Conservation (phyloP, 2,329 filamentous ascomycete species). For the Colletotrichum orbiculare region DNA sequence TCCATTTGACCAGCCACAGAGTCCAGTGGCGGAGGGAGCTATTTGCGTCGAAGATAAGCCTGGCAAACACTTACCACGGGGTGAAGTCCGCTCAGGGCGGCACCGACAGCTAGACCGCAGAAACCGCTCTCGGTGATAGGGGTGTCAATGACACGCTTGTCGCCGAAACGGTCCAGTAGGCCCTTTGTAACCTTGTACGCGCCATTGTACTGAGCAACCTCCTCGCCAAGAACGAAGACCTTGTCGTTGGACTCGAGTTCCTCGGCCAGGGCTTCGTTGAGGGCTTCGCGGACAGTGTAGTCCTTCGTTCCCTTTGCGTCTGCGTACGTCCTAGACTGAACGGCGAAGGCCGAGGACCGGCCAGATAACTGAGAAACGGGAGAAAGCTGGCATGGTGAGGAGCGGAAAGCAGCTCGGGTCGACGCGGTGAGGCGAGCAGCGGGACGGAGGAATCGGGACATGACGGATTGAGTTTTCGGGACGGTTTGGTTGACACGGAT, state of each 20-base stretch:
- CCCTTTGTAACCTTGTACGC: conserved; percentile 99
- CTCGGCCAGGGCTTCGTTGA: conserved; percentile 98
- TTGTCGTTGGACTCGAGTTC: conserved; percentile 95
- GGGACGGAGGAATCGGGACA: conserved; percentile 65
- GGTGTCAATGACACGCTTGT: conserved; percentile 96
- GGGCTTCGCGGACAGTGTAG: conserved; percentile 94
- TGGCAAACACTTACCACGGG: conserved; percentile 77
- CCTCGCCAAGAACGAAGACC: conserved; percentile 96
- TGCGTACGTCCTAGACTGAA: conserved; percentile 67
- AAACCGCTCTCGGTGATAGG: conserved; percentile 99
- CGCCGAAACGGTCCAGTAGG: conserved; percentile 94
- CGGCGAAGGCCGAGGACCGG: conserved; percentile 49
- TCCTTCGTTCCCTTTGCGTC: conserved; percentile 78
- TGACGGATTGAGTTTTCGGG: conserved; percentile 41
- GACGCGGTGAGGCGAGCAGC: conserved; percentile 60
- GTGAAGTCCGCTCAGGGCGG: conserved; percentile 92
- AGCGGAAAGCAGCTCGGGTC: conserved; percentile 50
- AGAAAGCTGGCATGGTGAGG: conserved; percentile 46
- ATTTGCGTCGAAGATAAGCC: neutral
- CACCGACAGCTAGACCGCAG: conserved; percentile 90
- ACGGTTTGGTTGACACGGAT: conserved; percentile 9
- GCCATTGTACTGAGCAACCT: conserved; percentile 99
- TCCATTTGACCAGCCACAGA: neutral
- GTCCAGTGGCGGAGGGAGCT: neutral
- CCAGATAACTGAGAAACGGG: conserved; percentile 50